Conservation (phyloP, 2,329 filamentous ascomycete species). For the Fonsecaea multimorphosa region DNA sequence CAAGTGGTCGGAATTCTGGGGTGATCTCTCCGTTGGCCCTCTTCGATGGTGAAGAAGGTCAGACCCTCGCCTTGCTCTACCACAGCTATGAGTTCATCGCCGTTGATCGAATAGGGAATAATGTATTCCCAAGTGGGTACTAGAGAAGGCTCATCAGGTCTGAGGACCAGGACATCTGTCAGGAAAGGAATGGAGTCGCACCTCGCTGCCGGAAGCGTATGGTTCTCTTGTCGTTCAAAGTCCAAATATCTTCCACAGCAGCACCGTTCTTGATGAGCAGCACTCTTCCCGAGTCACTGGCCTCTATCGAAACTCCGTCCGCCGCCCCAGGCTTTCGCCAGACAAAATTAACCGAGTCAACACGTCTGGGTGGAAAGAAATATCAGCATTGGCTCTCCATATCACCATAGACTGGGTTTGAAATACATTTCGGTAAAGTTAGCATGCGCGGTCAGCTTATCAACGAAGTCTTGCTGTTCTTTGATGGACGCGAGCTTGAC, state of each 20-base stretch:
- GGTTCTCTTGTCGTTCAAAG: slow-evolving; percentile 19
- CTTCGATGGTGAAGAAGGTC: slow-evolving; percentile 22
- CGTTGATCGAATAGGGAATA: slow-evolving; percentile 20
- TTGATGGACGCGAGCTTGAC: slow-evolving; percentile 19
- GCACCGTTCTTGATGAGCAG: slow-evolving; percentile 22
- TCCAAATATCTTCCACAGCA: slow-evolving; percentile 26
- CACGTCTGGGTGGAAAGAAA: slow-evolving; percentile 1
- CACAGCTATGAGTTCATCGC: slow-evolving; percentile 17
- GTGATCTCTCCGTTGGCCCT: slow-evolving; percentile 10
- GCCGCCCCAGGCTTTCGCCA: slow-evolving; percentile 10
- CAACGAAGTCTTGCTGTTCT: slow-evolving; percentile 20
- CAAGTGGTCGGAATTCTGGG: slow-evolving; percentile 19
- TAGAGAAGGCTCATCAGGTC: background rate
- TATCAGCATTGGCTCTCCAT: background rate
- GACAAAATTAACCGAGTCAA: slow-evolving; percentile 15
- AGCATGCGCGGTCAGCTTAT: background rate
- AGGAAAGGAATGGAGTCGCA: background rate
- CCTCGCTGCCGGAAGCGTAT: slow-evolving; percentile 23
- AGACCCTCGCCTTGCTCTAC: slow-evolving; percentile 19
- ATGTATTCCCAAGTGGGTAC: slow-evolving; percentile 24
- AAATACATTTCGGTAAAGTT: slow-evolving; percentile 18
- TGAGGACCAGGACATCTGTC: background rate
- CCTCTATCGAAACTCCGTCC: slow-evolving; percentile 14
- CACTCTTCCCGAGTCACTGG: slow-evolving; percentile 19
- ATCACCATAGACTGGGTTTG: background rate